These are phyloP conservation scores for Dillenia turbinata DNA, from an alignment of 164 flowering plant genomes.

Conservation along the genomic window DNA sequence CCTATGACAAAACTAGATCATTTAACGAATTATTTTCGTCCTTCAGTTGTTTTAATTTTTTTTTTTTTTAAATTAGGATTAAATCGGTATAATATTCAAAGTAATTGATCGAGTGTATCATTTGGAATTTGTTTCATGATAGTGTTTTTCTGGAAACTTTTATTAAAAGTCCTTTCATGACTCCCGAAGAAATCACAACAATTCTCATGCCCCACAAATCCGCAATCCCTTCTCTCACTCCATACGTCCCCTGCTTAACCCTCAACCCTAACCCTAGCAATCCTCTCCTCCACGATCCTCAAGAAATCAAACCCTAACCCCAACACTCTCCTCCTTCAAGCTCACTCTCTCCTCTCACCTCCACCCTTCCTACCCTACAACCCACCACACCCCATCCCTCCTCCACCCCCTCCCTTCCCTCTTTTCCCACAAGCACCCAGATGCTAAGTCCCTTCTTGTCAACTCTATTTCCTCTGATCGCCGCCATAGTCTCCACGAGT, in stretches of 20 bases:
- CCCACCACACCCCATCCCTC: conserved; percentile 23
- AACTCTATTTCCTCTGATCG: conserved; percentile 41
- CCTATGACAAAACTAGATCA: too few relatives aligned
- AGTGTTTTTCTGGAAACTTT: too few relatives aligned
- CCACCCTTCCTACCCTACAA: conserved; percentile 7
- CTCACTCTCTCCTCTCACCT: conserved; percentile 20
- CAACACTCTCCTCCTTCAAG: conserved; percentile 19
- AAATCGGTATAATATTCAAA: too few relatives aligned
- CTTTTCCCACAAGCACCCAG: too few relatives aligned
- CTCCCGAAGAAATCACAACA: conserved; percentile 8
- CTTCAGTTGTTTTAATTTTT: too few relatives aligned
- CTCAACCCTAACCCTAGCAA: conserved; percentile 17
- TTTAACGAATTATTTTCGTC: too few relatives aligned
- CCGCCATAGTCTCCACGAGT: conserved; percentile 25
- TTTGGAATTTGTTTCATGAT: too few relatives aligned
- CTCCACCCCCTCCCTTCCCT: conserved; percentile 39
- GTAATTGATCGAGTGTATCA: too few relatives aligned
- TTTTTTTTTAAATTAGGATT: too few relatives aligned
- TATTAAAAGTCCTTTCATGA: too few relatives aligned
- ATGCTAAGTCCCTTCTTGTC: conserved; percentile 42
- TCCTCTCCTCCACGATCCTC: conserved; percentile 19
- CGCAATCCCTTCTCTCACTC: too few relatives aligned
- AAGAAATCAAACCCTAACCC: not conserved
- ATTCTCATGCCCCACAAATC: conserved; percentile 3
- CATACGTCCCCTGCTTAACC: too few relatives aligned